A percentile compares a stretch with the other conserved stretches of the same genome.
Conservation (phyloP, 108 stramenopile genomes). For the Cyclotella cryptica region DNA sequence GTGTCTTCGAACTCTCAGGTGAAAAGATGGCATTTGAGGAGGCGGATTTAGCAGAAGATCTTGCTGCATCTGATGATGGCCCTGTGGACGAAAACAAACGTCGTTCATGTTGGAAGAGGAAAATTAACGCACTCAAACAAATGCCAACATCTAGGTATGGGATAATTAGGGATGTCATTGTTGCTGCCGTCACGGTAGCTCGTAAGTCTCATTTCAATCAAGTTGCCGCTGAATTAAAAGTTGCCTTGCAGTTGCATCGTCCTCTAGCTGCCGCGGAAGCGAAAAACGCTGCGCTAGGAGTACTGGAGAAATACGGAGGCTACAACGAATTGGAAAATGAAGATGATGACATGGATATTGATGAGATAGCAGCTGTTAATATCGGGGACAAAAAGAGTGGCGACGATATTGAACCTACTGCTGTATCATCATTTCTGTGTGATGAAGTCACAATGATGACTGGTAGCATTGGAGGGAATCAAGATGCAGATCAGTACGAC, state of each 20-base stretch:
- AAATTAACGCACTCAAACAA: constrained; percentile 61
- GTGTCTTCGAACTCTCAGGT: constrained; percentile 62
- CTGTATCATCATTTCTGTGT: constrained; percentile 63
- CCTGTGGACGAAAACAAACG: constrained; percentile 58
- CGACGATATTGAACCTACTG: constrained; percentile 40
- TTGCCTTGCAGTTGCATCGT: constrained; percentile 68
- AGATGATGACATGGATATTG: constrained; percentile 64
- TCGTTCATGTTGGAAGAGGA: constrained; percentile 72
- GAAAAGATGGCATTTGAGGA: constrained; percentile 68
- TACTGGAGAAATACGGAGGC: constrained; percentile 74
- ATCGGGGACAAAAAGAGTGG: constrained; percentile 38
- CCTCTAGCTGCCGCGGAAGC: constrained; percentile 71
- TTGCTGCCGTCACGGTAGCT: constrained; percentile 80
- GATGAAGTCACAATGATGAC: constrained; percentile 74
- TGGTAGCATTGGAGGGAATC: constrained; percentile 75
- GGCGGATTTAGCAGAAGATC: constrained; percentile 72
- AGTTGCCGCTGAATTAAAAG: constrained; percentile 72
- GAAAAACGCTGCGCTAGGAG: constrained; percentile 64
- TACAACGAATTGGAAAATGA: constrained; percentile 68
- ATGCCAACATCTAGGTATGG: constrained; percentile 57
- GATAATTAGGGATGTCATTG: constrained; percentile 67
- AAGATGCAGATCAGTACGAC: constrained; percentile 71
- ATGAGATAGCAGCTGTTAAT: constrained; percentile 51
- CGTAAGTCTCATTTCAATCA: constrained; percentile 74
- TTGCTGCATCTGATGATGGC: constrained; percentile 61